phyloP scores from a whole-genome alignment of 176 grass and related monocot genomes.

The Carex cristatella region DNA sequence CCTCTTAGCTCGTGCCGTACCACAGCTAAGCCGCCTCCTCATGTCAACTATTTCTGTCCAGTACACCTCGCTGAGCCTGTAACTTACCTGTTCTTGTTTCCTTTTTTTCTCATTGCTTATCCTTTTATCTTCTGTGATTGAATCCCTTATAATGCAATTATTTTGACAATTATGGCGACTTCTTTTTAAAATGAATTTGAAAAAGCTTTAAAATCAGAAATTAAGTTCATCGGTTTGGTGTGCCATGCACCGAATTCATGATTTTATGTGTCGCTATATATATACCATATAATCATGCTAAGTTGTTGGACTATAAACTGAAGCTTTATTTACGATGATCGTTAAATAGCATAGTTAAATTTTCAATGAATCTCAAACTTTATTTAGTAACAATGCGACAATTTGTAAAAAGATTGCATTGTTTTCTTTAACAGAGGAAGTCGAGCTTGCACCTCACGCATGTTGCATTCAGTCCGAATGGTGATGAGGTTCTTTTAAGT shows the following conservation, averaged over 20 bases:
- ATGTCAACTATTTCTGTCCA: slow-evolving; percentile 86
- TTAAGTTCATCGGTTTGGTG: neutral
- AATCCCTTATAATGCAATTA: neutral
- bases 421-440: slow-evolving; percentile 48
- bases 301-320: neutral
- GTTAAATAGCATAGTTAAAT: neutral
- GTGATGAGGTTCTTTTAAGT: slow-evolving; percentile 85
- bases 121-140: neutral
- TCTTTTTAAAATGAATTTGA: neutral
- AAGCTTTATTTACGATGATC: neutral
- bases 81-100: slow-evolving; percentile 31
- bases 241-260: neutral
- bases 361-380: neutral
- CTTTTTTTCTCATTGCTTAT: slow-evolving; percentile 2
- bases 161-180: neutral
- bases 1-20: slow-evolving; percentile 67
- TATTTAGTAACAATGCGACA: slow-evolving; percentile 1
- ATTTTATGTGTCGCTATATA: neutral
- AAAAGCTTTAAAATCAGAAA: neutral
- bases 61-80: slow-evolving; percentile 83
- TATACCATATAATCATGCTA: neutral
- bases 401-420: neutral
- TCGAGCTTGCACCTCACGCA: slow-evolving; percentile 82
- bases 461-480: slow-evolving; percentile 88
- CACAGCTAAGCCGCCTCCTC: slow-evolving; percentile 57